phyloP scores from a whole-genome alignment of 2,329 filamentous ascomycete genomes.

The Fusarium sp. region DNA sequence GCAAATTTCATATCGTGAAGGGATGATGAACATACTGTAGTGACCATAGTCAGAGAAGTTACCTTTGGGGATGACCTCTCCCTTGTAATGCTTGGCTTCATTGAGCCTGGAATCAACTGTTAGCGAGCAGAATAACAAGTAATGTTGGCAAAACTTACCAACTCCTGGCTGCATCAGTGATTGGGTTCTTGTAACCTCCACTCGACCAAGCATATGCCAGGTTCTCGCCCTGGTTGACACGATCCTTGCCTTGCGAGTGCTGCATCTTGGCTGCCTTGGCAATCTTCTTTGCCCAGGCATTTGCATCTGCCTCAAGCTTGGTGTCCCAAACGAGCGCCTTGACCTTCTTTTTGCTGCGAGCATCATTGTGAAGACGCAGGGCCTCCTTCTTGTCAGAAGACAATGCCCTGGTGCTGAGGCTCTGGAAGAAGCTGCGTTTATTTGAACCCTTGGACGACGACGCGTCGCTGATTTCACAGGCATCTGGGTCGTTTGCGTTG shows the following conservation, averaged over 20 bases:
- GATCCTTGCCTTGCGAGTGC: slow-evolving; percentile 14
- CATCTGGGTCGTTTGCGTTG: background rate
- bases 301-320: slow-evolving; percentile 20
- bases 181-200: slow-evolving; percentile 17
- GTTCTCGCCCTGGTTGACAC: slow-evolving; percentile 38
- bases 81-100: slow-evolving; percentile 32
- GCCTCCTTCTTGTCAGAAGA: slow-evolving; percentile 28
- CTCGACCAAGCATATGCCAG: slow-evolving; percentile 34
- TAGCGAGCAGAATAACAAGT: background rate
- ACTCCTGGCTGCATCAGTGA: slow-evolving; percentile 19
- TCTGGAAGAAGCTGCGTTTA: background rate
- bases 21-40: slow-evolving; percentile 35
- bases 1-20: rapidly evolving
- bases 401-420: slow-evolving; percentile 18
- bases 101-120: slow-evolving; percentile 12
- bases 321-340: slow-evolving; percentile 26
- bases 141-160: slow-evolving; percentile 13
- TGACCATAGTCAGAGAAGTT: slow-evolving; percentile 42
- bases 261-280: slow-evolving; percentile 23
- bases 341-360: slow-evolving; percentile 30
- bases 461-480: background rate
- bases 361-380: slow-evolving; percentile 30
- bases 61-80: slow-evolving; percentile 35
- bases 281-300: slow-evolving; percentile 29
- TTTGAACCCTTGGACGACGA: background rate